These are phyloP conservation scores for Dryas octopetala DNA, from an alignment of 306 rosid genomes.

Conservation along the genomic window DNA sequence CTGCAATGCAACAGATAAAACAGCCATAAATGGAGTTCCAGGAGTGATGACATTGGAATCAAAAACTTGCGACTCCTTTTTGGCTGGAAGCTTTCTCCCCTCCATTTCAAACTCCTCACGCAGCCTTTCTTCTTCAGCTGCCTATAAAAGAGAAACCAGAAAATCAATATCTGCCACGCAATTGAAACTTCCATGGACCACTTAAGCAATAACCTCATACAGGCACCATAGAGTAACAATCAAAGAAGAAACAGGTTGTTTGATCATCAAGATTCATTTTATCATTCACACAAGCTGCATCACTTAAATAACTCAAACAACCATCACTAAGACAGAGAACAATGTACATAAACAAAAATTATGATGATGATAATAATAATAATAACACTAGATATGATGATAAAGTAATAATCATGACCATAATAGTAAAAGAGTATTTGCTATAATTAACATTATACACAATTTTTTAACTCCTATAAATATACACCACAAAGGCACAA, in stretches of 20 bases:
- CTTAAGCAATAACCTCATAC: too few species aligned
- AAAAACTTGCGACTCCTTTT: conserved; percentile 58
- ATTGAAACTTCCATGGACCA: too few species aligned
- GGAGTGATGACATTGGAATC: conserved; percentile 98
- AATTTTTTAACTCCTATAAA: not conserved
- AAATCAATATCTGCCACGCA: not conserved
- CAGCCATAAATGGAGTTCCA: conserved; percentile 97
- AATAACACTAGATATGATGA: not conserved
- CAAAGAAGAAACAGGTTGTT: conserved; percentile 3
- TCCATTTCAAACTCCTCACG: conserved; percentile 90
- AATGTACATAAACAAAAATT: not conserved
- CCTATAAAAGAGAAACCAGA: conserved; percentile 45
- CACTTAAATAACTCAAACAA: not conserved
- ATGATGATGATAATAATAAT: not conserved
- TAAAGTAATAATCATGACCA: too few species aligned
- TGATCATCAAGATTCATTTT: not conserved
- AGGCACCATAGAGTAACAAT: too few species aligned
- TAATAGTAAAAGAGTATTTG: too few species aligned
- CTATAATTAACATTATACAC: not conserved
- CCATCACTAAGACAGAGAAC: not conserved
- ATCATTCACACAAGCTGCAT: not conserved
- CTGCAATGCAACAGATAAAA: conserved; percentile 84
- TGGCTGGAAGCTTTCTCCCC: conserved; percentile 97
- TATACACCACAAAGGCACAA: not conserved
- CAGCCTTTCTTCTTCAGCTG: conserved; percentile 81